Base-by-base conservation (phyloP, 495 filamentous ascomycete genomes). In the Penicillium coprophilum region DNA sequence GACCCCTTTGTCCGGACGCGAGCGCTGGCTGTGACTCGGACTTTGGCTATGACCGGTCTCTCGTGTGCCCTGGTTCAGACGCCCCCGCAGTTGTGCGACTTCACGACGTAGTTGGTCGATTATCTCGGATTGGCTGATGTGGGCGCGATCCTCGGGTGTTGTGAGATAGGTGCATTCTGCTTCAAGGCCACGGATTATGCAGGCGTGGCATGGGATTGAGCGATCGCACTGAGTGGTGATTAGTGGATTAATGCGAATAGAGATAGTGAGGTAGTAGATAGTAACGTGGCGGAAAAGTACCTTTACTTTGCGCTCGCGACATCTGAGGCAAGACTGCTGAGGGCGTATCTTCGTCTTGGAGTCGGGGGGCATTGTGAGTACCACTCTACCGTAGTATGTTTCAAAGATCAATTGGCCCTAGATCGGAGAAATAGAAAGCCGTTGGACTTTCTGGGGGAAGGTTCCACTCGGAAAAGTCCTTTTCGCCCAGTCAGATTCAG, bases 271-370 rank as follows among this genome's bases (percentile, higher is more conserved):
- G 24, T 27, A 27, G 24, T 27, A 38, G 34, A 38, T n/a, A 38
- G 32, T 8, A 36, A n/a, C 32, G 13, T 15, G 4, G 31, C 24
- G 24, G 24, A 5, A 27, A 27, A 4, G 24, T 59, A 71, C 69
- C 62, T 70, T 71, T 15, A 71, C 65, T 51, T 71, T 71, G 50
- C 69, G 69, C 50, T 71, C 69, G 39, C 69, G 64, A 50, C 69
- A 71, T 53, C 64, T 64, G 2, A 66, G 57, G 57, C 69, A 71
- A 2, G 69, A 71, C 31, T 71, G 69, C 34, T 70, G 69, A 1
- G 69, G 69, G 19, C 69, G 64, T 34, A 64, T 57, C 45, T 71
- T 71, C 12, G 62, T 58, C 30, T 60, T 71, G 0, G 51, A 30
- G 17, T 67, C 66, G 27, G 53, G n/a, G 5, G 55, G 41, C 53